Conservation (phyloP, 2,329 filamentous ascomycete species). For the Ceratocystis eucalypticola region DNA sequence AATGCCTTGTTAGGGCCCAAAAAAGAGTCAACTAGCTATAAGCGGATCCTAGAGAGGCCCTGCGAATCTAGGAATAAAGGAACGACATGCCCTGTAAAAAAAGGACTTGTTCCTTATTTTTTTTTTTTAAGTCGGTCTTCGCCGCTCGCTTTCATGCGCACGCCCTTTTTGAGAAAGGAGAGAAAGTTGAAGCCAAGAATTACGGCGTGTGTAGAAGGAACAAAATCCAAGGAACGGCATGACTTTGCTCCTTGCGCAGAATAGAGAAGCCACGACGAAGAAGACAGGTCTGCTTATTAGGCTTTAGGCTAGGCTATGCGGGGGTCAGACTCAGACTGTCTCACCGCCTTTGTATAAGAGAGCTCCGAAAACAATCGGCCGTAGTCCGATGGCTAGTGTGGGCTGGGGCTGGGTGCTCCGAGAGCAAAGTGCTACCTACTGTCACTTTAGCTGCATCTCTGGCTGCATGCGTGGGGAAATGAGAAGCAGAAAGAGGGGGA, state of each 20-base stretch:
- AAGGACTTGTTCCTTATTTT: too few relatives aligned
- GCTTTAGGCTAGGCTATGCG: too few relatives aligned
- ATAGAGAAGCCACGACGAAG: background rate
- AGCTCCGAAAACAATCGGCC: background rate
- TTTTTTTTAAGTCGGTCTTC: background rate
- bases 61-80: background rate
- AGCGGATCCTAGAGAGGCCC: background rate
- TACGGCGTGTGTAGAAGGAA: background rate
- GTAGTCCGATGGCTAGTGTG: background rate
- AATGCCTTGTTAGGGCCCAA: too few relatives aligned
- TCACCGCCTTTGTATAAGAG: background rate
- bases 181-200: background rate
- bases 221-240: background rate
- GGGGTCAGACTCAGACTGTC: background rate
- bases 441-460: too few relatives aligned
- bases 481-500: too few relatives aligned
- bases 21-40: background rate
- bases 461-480: too few relatives aligned
- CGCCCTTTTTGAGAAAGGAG: background rate
- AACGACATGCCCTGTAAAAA: background rate
- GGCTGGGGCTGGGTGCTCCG: background rate
- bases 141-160: constrained; percentile 6
- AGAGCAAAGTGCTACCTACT: background rate
- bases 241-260: background rate
- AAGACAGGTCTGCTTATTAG: too few relatives aligned